Evolutionary conservation across 495 filamentous ascomycete genomes (phyloP), one percentile per base, ranked within the genome.

Genomic region (Aspergillus egyptiacus): DNA sequence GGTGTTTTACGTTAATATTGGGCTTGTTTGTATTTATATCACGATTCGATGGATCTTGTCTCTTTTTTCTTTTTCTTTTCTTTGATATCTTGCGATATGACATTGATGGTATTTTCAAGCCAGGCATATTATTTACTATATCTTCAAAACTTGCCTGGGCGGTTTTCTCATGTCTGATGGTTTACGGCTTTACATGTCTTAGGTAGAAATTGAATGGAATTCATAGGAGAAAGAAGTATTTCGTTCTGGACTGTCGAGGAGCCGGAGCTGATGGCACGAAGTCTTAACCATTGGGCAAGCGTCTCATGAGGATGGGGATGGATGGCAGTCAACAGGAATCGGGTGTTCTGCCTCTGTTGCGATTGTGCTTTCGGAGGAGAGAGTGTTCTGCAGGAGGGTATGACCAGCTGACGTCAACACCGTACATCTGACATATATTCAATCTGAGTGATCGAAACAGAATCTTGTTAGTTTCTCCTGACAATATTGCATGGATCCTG

Each of bases 1-100:
- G 49, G 31, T 47, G 35, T 53, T 56, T 57, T 60, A 50, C 53
- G 25, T 28, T 50, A 42, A 48, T 39, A 23, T 40, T 40, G 25
- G 48, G 38, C 34, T 44, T 14, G 22, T 30, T 53, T 66, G 62
- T 67, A 68, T 48, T 59, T 59, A 67, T 72, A 67, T 68, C 52
- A 70, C 62, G 68, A 68, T 62, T 61, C 62, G 60, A 70, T 71
- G 66, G 56, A 62, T 59, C 51, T 56, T 54, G 41, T 46, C 46
- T 32, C 41, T 47, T 53, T 60, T 47, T 53, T 53, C 32, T 48
- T 38, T 46, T 62, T 34, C 43, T n/a, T n/a, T n/a, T n/a, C n/a
- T n/a, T n/a, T n/a, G n/a, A n/a, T n/a, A n/a, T 50, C 42, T 56
- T 57, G 28, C 13, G 44, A 24, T 56, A 47, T 51, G 43, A 50